Base-by-base conservation (phyloP, 2,329 filamentous ascomycete genomes). In the Corniculantispora saksenae region DNA sequence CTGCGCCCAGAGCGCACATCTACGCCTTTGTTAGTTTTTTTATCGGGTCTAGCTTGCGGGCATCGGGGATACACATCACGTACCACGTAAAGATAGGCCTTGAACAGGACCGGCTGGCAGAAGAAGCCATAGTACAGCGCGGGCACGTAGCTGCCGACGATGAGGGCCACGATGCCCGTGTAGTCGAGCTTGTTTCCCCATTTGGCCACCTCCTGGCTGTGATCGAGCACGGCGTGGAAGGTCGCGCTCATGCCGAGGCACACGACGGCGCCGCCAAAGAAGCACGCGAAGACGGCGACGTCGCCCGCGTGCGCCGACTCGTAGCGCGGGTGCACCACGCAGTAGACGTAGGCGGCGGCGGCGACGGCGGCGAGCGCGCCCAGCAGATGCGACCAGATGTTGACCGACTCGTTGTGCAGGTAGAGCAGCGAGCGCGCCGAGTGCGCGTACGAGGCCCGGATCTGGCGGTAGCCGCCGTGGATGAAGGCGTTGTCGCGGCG, bases 151-250 rank as follows among this genome's bases (percentile, higher is more conserved):
- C 91, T 94, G 8, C 95, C 95, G 70, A 94, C 91, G 66, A 98
- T 98, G 70, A 99, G 81, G 57, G 89, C 87, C 35, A 98, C 92
- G 70, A 99, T 99, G 8, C 95, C 95, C 6, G 94, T 87, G 75
- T 99, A 98, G 75, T 99, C 95, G 64, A 98, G 81, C 76, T 97
- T 92, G 76, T 98, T 98, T 13, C 94, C 94, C 82, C 93, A 91
- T 67, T 86, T 89, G 2, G 91, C 89, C 17, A 97, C 92, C 1
- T 79, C 78, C 45, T 88, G 86, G 21, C 91, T 95, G 77, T 99
- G 95, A 70, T 97, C 97, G 25, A 84, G 88, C 56, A 97, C 85
- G 2, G 91, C 86, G 75, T 99, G 95, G 75, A 89, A 99, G 3
- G 90, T 91, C 6, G 93, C 91, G 70, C 90, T 93, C 89, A 94